Percentiles rank a stretch among this genome's conserved stretches.
These are phyloP conservation scores for Plantago coronopus DNA, from an alignment of 305 asterid genomes.

Conservation along the genomic window DNA sequence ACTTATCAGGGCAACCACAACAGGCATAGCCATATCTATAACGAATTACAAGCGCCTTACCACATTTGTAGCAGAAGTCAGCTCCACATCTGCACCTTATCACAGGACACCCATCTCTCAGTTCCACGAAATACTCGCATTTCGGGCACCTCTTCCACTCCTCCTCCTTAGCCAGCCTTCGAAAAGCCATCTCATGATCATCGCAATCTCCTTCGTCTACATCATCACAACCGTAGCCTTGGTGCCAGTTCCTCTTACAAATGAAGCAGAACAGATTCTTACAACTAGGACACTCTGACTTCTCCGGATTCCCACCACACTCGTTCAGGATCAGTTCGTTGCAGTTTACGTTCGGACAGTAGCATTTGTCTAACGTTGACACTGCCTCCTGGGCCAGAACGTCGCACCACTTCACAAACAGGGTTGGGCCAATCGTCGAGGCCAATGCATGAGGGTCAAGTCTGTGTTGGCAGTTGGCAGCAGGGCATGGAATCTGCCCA, in stretches of 20 bases:
- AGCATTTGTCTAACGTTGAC: background rate
- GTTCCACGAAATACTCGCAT: conserved; percentile 45
- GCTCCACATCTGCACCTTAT: conserved; percentile 40
- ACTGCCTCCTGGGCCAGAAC: background rate
- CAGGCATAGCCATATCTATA: too few species aligned
- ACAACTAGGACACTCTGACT: conserved; percentile 31
- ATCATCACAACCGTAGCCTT: conserved; percentile 31
- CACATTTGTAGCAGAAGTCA: conserved; percentile 1
- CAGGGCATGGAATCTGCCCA: background rate
- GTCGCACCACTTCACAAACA: background rate
- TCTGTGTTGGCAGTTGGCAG: background rate
- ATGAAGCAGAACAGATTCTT: conserved; percentile 33
- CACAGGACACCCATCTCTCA: conserved; percentile 33
- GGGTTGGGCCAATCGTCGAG: background rate
- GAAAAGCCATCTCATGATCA: conserved; percentile 32
- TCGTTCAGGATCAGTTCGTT: background rate
- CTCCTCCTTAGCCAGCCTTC: conserved; percentile 37
- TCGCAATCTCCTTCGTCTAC: conserved; percentile 44
- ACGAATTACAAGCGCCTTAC: background rate
- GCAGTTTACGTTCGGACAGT: background rate
- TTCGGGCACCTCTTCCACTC: conserved; percentile 48
- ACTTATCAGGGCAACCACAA: too few species aligned
- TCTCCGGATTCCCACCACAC: background rate
- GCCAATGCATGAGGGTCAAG: conserved; percentile 2
- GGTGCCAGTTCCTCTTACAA: conserved; percentile 40